Evolutionary conservation across 208 protist genomes (phyloP).

Genomic region (Angomonas deanei): DNA sequence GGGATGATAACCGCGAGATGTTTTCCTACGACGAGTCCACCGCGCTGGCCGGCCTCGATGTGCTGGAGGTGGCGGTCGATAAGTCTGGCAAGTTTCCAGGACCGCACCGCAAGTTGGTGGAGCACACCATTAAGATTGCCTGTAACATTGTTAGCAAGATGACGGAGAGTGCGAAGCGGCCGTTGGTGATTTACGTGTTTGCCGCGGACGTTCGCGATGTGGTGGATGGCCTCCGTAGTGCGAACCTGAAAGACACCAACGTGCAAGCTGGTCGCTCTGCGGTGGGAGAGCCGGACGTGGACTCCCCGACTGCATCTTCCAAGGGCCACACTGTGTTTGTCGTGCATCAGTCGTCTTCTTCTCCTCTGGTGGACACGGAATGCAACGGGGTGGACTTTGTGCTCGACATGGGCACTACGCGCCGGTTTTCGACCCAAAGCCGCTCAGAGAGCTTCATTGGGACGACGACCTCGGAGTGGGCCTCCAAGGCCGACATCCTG

Average conservation of each 20-base stretch:
- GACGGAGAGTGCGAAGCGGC: slow-evolving; percentile 16
- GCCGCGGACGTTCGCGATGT: slow-evolving; percentile 50
- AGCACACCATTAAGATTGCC: slow-evolving; percentile 51
- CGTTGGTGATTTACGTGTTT: slow-evolving; percentile 72
- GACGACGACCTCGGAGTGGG: slow-evolving; percentile 64
- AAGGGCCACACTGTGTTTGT: slow-evolving; percentile 66
- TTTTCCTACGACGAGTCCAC: slow-evolving; percentile 79
- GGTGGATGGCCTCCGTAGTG: slow-evolving; percentile 41
- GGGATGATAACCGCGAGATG: slow-evolving; percentile 12
- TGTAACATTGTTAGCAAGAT: slow-evolving; percentile 36
- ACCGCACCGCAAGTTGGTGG: slow-evolving; percentile 51
- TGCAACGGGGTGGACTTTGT: slow-evolving; percentile 61
- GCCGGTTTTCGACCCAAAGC: slow-evolving; percentile 32
- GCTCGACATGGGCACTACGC: slow-evolving; percentile 74
- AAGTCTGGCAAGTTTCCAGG: slow-evolving; percentile 41
- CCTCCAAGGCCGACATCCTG: slow-evolving; percentile 41
- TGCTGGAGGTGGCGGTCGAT: slow-evolving; percentile 70
- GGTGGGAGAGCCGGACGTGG: slow-evolving; percentile 18
- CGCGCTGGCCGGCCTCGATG: slow-evolving; percentile 58
- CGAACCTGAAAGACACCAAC: slow-evolving; percentile 36
- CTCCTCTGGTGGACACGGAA: slow-evolving; percentile 31
- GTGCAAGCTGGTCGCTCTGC: slow-evolving; percentile 48
- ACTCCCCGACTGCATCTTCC: slow-evolving; percentile 1
- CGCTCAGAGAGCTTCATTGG: slow-evolving; percentile 78
- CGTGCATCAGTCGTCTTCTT: slow-evolving; percentile 21